Evolutionary conservation across 2,329 filamentous ascomycete genomes (phyloP).

Genomic region (Tolypocladium sp.): DNA sequence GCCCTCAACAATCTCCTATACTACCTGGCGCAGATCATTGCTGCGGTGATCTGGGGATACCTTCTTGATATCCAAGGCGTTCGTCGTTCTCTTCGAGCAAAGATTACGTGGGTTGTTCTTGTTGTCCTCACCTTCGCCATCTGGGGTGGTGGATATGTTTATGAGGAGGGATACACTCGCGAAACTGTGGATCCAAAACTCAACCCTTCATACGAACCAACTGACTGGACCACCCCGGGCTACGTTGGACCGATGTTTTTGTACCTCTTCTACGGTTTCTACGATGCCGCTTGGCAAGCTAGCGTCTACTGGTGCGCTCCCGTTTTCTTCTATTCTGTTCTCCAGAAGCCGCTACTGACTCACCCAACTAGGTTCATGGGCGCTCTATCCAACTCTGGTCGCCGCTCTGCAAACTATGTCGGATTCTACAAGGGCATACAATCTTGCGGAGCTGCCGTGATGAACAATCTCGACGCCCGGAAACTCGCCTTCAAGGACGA

Average conservation of each 20-base stretch:
- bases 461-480: slow-evolving; percentile 23
- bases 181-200: not conserved
- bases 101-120: slow-evolving; percentile 54
- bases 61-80: slow-evolving; percentile 58
- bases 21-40: slow-evolving; percentile 48
- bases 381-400: slow-evolving; percentile 81
- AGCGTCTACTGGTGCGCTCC: slow-evolving; percentile 81
- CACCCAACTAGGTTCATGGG: slow-evolving; percentile 66
- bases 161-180: slow-evolving; percentile 35
- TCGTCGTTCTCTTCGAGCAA: slow-evolving; percentile 62
- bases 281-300: slow-evolving; percentile 85
- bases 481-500: slow-evolving; percentile 55
- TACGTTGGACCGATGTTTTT: slow-evolving; percentile 71
- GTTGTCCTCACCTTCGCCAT: slow-evolving; percentile 64
- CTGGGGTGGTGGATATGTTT: slow-evolving; percentile 82
- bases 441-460: slow-evolving; percentile 60
- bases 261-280: slow-evolving; percentile 86
- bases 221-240: slow-evolving; percentile 33
- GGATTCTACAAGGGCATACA: slow-evolving; percentile 76
- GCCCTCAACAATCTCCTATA: slow-evolving; percentile 45
- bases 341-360: too few species aligned
- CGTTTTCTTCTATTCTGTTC: not conserved
- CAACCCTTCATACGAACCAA: slow-evolving; percentile 6
- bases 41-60: slow-evolving; percentile 36
- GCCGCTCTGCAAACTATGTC: slow-evolving; percentile 64